Evolutionary conservation across 768 basidiomycete genomes (phyloP).

Genomic region (Pleurotus djamor): DNA sequence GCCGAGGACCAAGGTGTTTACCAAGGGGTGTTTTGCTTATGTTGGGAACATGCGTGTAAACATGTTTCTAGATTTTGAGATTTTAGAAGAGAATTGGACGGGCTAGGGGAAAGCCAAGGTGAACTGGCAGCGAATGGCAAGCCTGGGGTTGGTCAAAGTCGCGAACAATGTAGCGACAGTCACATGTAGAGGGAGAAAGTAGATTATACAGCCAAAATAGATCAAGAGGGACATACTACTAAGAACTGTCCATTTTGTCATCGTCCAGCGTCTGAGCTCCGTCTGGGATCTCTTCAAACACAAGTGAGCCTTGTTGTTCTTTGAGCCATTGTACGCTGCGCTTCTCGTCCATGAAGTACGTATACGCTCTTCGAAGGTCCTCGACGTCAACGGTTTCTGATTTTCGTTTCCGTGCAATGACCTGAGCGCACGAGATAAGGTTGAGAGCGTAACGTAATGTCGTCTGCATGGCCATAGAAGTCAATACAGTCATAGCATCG

Average conservation of each 20-base stretch:
- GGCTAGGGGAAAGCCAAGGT: too few species aligned
- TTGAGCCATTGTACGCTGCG: conserved; percentile 90
- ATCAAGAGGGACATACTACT: conserved; percentile 16
- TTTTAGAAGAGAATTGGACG: too few species aligned
- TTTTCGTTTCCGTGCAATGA: conserved; percentile 84
- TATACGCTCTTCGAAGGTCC: conserved; percentile 83
- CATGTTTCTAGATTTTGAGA: too few species aligned
- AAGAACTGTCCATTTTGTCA: conserved; percentile 29
- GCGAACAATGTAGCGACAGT: neutral
- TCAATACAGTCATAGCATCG: conserved; percentile 76
- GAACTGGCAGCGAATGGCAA: too few species aligned
- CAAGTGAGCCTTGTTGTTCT: conserved; percentile 73
- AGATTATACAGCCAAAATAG: neutral
- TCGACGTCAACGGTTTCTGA: conserved; percentile 78
- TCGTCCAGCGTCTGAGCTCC: conserved; percentile 20
- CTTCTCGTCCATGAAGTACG: conserved; percentile 92
- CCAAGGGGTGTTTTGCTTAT: too few species aligned
- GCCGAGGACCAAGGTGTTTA: too few species aligned
- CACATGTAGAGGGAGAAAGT: neutral
- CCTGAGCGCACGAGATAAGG: conserved; percentile 89
- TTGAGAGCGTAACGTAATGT: conserved; percentile 94
- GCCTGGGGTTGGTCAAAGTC: too few species aligned
- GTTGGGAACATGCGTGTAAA: too few species aligned
- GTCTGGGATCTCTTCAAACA: conserved; percentile 67
- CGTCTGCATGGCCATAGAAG: conserved; percentile 85